Evolutionary conservation across 441 rosid species (phyloP).

Genomic region (Capsella rubella): DNA sequence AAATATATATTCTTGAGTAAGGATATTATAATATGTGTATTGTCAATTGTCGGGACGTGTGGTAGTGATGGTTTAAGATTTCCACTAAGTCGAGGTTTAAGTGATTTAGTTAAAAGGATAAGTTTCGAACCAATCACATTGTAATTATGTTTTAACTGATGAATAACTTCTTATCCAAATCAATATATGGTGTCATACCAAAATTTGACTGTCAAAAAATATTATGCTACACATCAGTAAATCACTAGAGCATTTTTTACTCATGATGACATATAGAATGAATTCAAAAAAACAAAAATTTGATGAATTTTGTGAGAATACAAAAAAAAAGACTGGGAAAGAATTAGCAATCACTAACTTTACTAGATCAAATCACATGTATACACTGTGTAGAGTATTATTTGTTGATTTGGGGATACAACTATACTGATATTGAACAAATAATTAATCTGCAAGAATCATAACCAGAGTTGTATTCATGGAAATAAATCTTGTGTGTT

Average conservation of each 20-base stretch:
- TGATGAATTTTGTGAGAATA: background rate
- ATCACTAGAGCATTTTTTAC: conserved; percentile 13
- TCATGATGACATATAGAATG: conserved; percentile 10
- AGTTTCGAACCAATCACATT: conserved; percentile 18
- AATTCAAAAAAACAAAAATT: no score
- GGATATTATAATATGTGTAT: conserved; percentile 1
- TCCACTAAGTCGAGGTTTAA: conserved; percentile 33
- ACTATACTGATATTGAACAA: background rate
- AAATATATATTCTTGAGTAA: background rate
- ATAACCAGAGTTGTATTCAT: conserved; percentile 13
- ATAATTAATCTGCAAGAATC: background rate
- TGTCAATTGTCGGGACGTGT: background rate
- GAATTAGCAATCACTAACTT: background rate
- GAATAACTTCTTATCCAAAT: conserved; percentile 24
- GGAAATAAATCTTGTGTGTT: conserved; percentile 15
- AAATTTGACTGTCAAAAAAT: background rate
- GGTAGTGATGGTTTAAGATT: conserved; percentile 23
- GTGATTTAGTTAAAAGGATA: conserved; percentile 25
- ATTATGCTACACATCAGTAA: conserved; percentile 28
- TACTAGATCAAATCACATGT: conserved; percentile 2
- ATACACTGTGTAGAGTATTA: background rate
- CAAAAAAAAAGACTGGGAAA: background rate
- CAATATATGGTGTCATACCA: conserved; percentile 16
- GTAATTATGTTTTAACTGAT: background rate
- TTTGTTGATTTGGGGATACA: background rate